Evolutionary conservation across 73 alveolate species (phyloP).

Genomic region (Breviolum minutum): DNA sequence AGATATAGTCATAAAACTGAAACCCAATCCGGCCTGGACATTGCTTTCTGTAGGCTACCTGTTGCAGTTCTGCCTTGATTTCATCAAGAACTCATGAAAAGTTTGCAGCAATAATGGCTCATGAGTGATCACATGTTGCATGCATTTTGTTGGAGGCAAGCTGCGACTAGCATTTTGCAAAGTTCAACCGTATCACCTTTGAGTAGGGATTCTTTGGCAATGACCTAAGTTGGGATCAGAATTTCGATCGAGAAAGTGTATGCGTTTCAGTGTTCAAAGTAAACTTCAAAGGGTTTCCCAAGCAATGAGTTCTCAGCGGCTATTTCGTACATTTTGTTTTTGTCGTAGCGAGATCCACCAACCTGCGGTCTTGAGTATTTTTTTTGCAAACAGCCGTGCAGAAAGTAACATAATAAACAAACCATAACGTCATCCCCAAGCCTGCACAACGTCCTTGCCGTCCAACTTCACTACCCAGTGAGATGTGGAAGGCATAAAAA

Average conservation of each 20-base stretch:
- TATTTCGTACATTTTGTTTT: background rate
- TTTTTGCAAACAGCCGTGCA: background rate
- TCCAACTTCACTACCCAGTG: background rate
- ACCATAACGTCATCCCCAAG: background rate
- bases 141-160: background rate
- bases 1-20: background rate
- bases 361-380: background rate
- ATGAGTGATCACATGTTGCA: background rate
- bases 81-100: background rate
- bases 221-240: background rate
- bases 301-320: background rate
- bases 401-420: too few relatives aligned
- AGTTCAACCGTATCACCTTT: background rate
- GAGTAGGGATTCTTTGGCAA: background rate
- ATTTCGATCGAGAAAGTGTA: background rate
- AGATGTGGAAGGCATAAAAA: background rate
- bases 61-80: background rate
- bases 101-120: background rate
- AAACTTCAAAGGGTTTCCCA: background rate
- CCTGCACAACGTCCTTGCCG: constrained; percentile 1
- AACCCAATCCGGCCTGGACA: background rate
- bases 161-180: background rate
- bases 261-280: background rate
- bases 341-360: background rate
- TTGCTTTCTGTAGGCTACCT: background rate